A percentile compares a stretch with the other conserved stretches of the same genome.
Evolutionary conservation across 176 grass and related monocot species (phyloP).

Genomic region (Rhynchospora breviuscula): DNA sequence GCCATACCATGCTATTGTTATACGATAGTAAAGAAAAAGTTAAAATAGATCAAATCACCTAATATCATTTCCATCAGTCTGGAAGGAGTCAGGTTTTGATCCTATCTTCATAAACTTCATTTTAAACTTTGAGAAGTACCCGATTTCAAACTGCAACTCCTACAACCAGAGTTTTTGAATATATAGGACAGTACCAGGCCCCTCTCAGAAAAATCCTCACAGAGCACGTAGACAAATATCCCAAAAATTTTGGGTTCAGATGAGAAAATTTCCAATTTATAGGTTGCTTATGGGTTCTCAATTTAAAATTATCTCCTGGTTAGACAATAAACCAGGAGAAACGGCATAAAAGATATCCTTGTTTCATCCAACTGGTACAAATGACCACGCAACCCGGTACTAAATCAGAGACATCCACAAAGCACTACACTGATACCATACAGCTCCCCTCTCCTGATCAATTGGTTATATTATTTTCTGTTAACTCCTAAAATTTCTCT

Average conservation of each 20-base stretch:
- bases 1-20: not conserved
- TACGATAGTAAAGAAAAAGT: constrained; percentile 13
- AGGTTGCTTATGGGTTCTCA: not conserved
- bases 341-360: constrained; percentile 32
- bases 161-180: not conserved
- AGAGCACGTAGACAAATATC: constrained; percentile 2
- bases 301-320: not conserved
- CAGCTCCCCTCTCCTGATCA: constrained; percentile 11
- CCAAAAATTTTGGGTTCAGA: constrained; percentile 2
- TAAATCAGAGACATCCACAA: constrained; percentile 38
- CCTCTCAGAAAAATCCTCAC: constrained; percentile 21
- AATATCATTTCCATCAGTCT: constrained; percentile 65
- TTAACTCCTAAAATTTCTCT: constrained; percentile 34
- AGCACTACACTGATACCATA: constrained; percentile 42
- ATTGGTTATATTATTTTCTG: not conserved
- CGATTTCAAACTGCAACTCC: not conserved
- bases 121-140: constrained; percentile 22
- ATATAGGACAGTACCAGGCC: constrained; percentile 10
- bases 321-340: constrained; percentile 32
- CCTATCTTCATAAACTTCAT: constrained; percentile 99
- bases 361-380: constrained; percentile 64
- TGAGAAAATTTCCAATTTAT: constrained; percentile 7
- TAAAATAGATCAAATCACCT: constrained; percentile 45
- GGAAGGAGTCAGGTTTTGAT: constrained; percentile 87
- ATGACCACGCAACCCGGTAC: constrained; percentile 36